A percentile compares a stretch with the other conserved stretches of the same genome.
These are phyloP conservation scores for Rachicladosporium sp. DNA, from an alignment of 2,329 filamentous ascomycete species.

Conservation along the genomic window DNA sequence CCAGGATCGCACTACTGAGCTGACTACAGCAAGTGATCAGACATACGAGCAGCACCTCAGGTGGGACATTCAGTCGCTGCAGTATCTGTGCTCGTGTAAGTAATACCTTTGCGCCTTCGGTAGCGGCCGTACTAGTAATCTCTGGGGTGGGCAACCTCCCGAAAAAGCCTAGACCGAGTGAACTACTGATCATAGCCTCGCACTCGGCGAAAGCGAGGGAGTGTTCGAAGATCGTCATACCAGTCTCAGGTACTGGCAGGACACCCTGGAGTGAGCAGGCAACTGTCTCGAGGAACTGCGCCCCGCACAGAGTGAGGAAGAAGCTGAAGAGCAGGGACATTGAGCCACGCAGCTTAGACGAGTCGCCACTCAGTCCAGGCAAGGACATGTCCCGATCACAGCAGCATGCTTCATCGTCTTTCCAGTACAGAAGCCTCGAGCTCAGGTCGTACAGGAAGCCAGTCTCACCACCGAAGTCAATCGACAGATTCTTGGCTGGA, in stretches of 20 bases:
- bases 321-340: slow-evolving; percentile 64
- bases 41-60: slow-evolving; percentile 76
- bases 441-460: slow-evolving; percentile 60
- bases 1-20: slow-evolving; percentile 70
- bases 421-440: slow-evolving; percentile 58
- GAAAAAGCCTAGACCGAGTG: slow-evolving; percentile 64
- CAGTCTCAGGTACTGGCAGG: slow-evolving; percentile 68
- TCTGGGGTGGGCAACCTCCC: slow-evolving; percentile 34
- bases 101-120: slow-evolving; percentile 8
- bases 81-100: slow-evolving; percentile 42
- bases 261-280: slow-evolving; percentile 80
- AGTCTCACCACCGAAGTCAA: slow-evolving; percentile 45
- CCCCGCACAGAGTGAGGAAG: slow-evolving; percentile 55
- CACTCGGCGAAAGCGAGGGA: slow-evolving; percentile 93
- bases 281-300: slow-evolving; percentile 80
- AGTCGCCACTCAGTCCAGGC: slow-evolving; percentile 32
- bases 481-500: slow-evolving; percentile 28
- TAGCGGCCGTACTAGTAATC: slow-evolving; percentile 18
- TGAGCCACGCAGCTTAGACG: slow-evolving; percentile 55
- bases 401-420: slow-evolving; percentile 65
- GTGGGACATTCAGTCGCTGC: slow-evolving; percentile 71
- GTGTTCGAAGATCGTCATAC: slow-evolving; percentile 94
- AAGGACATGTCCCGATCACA: slow-evolving; percentile 61
- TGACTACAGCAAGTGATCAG: slow-evolving; percentile 85
- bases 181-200: slow-evolving; percentile 72